Evolutionary conservation across 2,329 filamentous ascomycete species (phyloP).

Genomic region (Colletotrichum sp.): DNA sequence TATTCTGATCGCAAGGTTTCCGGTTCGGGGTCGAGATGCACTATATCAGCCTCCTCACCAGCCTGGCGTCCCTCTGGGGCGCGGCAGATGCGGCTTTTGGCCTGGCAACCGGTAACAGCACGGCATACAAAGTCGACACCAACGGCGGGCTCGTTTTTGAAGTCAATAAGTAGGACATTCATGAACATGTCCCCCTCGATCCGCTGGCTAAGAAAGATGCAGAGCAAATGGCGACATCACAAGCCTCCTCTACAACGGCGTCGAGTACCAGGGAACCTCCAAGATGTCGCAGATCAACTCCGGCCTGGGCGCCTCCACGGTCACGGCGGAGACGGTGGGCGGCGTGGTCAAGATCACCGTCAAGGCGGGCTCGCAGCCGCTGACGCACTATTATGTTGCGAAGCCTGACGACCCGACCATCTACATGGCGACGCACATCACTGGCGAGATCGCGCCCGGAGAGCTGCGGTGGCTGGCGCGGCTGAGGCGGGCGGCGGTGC

Average conservation of each 20-base stretch:
- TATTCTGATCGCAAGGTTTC: background rate
- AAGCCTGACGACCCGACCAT: constrained; percentile 25
- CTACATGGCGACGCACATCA: constrained; percentile 29
- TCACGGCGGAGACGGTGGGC: constrained; percentile 24
- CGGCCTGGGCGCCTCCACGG: constrained; percentile 38
- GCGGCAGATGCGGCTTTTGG: constrained; percentile 13
- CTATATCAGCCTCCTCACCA: background rate
- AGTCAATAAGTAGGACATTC: constrained; percentile 21
- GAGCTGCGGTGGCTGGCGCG: constrained; percentile 27
- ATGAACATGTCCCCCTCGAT: too few relatives aligned
- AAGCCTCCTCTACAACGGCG: constrained; percentile 58
- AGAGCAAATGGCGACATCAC: constrained; percentile 65
- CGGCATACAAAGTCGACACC: constrained; percentile 26
- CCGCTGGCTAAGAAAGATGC: constrained; percentile 30
- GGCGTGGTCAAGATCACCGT: constrained; percentile 26
- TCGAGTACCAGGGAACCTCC: constrained; percentile 50
- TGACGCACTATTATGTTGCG: constrained; percentile 28
- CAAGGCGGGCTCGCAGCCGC: constrained; percentile 18
- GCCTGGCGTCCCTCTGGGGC: background rate
- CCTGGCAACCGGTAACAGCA: background rate
- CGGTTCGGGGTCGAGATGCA: background rate
- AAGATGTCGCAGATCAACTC: constrained; percentile 55
- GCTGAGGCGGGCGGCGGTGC: constrained; percentile 19
- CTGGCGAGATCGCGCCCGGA: constrained; percentile 24
- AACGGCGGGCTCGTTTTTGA: constrained; percentile 27